phyloP scores from a whole-genome alignment of 208 protist genomes.

The Trypanosoma rangeli region DNA sequence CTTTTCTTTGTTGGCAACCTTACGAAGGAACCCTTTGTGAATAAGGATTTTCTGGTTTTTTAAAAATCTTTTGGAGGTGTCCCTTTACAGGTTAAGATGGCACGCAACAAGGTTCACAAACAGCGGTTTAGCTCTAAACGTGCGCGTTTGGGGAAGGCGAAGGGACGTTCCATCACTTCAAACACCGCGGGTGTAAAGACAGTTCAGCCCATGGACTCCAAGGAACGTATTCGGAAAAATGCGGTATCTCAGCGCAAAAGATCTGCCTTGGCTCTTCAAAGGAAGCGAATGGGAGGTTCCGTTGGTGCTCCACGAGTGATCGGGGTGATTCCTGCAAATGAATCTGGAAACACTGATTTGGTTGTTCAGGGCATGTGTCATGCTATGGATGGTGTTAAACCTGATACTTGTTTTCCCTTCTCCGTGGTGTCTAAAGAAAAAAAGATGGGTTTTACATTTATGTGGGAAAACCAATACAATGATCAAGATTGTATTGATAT shows the following conservation, averaged over 20 bases:
- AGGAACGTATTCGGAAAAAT: constrained; percentile 53
- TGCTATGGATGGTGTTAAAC: constrained; percentile 39
- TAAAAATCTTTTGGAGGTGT: constrained; percentile 3
- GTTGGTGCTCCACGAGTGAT: constrained; percentile 63
- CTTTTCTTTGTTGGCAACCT: neutral
- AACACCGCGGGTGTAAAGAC: constrained; percentile 42
- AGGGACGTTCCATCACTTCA: constrained; percentile 58
- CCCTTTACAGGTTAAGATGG: constrained; percentile 34
- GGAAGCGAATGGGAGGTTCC: constrained; percentile 51
- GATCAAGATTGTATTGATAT: constrained; percentile 84
- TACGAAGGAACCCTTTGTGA: constrained; percentile 2
- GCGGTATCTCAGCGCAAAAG: constrained; percentile 47
- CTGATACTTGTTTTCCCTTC: constrained; percentile 43
- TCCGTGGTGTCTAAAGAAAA: constrained; percentile 62
- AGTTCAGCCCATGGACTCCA: constrained; percentile 37
- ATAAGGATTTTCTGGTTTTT: constrained; percentile 10
- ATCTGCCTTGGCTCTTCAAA: constrained; percentile 39
- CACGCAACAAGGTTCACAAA: constrained; percentile 68
- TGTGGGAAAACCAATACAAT: constrained; percentile 78
- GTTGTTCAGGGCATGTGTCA: constrained; percentile 61
- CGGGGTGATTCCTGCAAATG: constrained; percentile 81
- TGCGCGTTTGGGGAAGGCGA: constrained; percentile 50
- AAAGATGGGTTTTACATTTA: constrained; percentile 74
- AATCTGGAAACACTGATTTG: constrained; percentile 78
- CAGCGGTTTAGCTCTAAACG: constrained; percentile 42